Conservation (phyloP, 345 rosid genomes). For the Rhizophora apiculata region DNA sequence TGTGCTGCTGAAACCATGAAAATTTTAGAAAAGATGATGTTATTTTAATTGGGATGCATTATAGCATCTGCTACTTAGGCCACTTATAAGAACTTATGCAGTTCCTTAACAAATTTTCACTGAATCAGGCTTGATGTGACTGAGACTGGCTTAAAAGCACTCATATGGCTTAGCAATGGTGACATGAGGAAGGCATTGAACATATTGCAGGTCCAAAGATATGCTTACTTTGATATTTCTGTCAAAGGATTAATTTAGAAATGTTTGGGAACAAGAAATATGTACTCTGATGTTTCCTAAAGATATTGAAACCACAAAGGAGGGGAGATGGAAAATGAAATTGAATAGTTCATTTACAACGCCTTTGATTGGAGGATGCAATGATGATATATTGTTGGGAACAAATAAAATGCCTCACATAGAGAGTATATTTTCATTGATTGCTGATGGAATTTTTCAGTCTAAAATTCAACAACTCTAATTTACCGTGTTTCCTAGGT, state of each 20-base stretch:
- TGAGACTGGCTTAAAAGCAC: conserved; percentile 72
- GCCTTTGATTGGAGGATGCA: too few species aligned
- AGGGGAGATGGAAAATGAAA: too few species aligned
- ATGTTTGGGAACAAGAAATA: not conserved
- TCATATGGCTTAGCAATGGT: conserved; percentile 86
- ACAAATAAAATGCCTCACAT: too few species aligned
- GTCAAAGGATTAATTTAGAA: not conserved
- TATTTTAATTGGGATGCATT: not conserved
- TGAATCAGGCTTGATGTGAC: conserved; percentile 70
- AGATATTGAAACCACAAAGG: too few species aligned
- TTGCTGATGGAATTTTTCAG: too few species aligned
- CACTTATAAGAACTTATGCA: not conserved
- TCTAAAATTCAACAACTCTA: too few species aligned
- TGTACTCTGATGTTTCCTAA: not conserved
- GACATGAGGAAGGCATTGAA: conserved; percentile 99
- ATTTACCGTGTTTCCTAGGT: too few species aligned
- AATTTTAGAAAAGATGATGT: not conserved
- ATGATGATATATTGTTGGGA: too few species aligned
- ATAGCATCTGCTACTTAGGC: conserved; percentile 2
- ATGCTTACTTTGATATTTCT: not conserved
- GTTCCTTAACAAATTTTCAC: not conserved
- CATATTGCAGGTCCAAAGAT: conserved; percentile 73
- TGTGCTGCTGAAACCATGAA: not conserved
- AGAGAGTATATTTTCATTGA: too few species aligned
- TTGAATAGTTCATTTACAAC: too few species aligned